Percentiles rank a stretch among this genome's conserved stretches.
Conservation (phyloP, 73 alveolate genomes). For the Paraurostyla sp. region DNA sequence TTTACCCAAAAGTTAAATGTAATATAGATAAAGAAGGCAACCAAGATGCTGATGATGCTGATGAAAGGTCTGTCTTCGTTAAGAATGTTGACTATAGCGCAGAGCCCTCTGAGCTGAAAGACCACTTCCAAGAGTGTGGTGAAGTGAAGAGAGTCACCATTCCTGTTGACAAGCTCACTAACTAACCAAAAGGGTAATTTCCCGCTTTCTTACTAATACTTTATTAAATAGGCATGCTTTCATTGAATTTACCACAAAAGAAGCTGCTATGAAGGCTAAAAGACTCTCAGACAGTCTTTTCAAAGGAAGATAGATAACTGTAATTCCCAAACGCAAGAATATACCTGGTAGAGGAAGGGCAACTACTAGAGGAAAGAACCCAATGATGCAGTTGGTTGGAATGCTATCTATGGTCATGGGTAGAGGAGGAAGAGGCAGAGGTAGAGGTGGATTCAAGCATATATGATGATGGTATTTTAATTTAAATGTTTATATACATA, state of each 20-base stretch:
- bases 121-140: constrained; percentile 80
- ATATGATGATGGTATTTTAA: constrained; percentile 1
- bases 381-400: background rate
- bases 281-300: constrained; percentile 66
- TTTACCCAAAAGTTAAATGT: background rate
- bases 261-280: constrained; percentile 56
- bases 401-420: background rate
- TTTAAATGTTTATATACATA: constrained; percentile 30
- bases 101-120: constrained; percentile 63
- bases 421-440: constrained; percentile 51
- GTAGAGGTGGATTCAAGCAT: constrained; percentile 41
- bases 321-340: constrained; percentile 71
- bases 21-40: background rate
- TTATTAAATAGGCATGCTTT: constrained; percentile 78
- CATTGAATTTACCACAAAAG: constrained; percentile 69
- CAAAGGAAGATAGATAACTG: constrained; percentile 75
- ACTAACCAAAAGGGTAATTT: constrained; percentile 66
- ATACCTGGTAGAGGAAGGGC: constrained; percentile 70
- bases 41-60: constrained; percentile 57
- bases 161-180: constrained; percentile 68
- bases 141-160: constrained; percentile 77
- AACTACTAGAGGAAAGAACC: constrained; percentile 14
- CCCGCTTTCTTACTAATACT: background rate
- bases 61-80: constrained; percentile 74
- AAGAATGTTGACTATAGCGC: constrained; percentile 79